These are phyloP conservation scores for Copromyces sp. DNA, from an alignment of 495 filamentous ascomycete species.

Conservation along the genomic window DNA sequence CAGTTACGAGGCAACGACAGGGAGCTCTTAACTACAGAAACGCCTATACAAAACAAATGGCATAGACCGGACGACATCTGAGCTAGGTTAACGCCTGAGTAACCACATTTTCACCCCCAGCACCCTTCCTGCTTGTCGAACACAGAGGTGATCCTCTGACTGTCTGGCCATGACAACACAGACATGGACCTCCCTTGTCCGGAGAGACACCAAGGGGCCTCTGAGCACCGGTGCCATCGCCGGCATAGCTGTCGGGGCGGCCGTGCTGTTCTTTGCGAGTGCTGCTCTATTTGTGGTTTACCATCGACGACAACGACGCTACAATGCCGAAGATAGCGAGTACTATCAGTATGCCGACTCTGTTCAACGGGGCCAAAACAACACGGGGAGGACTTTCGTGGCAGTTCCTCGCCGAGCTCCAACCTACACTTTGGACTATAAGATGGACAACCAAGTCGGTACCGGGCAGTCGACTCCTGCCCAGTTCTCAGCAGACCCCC, in stretches of 20 bases:
- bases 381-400: conserved; percentile 3
- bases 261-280: conserved; percentile 28
- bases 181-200: background rate
- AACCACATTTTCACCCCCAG: background rate
- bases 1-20: background rate
- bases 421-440: conserved; percentile 25
- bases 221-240: conserved; percentile 35
- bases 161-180: background rate
- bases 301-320: conserved; percentile 28
- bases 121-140: background rate
- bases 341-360: conserved; percentile 2
- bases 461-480: conserved; percentile 20
- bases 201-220: background rate
- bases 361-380: conserved; percentile 1
- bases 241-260: conserved; percentile 32
- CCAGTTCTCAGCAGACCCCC: conserved; percentile 12
- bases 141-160: background rate
- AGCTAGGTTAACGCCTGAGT: background rate
- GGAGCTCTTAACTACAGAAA: background rate
- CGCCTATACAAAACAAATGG: background rate
- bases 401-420: background rate
- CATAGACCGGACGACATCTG: background rate
- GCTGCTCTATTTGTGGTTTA: conserved; percentile 31
- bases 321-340: conserved; percentile 12
- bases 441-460: conserved; percentile 16